phyloP scores from a whole-genome alignment of 2,329 filamentous ascomycete genomes.

The Lachnellula subtilissima region DNA sequence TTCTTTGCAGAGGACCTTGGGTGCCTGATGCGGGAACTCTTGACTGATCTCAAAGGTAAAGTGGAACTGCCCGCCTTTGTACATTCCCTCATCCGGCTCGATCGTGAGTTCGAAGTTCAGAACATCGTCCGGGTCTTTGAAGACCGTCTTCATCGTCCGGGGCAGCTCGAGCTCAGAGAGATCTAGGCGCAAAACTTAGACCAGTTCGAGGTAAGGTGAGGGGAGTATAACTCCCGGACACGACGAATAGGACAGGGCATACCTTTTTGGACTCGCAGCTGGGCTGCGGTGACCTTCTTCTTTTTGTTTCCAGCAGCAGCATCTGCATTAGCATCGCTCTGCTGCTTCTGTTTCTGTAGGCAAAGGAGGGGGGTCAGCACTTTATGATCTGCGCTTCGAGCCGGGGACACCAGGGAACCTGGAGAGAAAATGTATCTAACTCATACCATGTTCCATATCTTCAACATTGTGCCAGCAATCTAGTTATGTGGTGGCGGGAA shows the following conservation, averaged over 20 bases:
- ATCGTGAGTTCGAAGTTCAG: constrained; percentile 79
- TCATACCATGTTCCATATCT: constrained; percentile 97
- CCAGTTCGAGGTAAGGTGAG: neutral
- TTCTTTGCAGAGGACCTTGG: constrained; percentile 93
- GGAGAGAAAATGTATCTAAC: neutral
- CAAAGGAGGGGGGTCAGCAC: constrained; percentile 8
- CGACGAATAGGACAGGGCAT: constrained; percentile 15
- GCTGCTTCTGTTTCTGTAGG: constrained; percentile 85
- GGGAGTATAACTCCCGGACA: constrained; percentile 2
- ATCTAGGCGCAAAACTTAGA: constrained; percentile 46
- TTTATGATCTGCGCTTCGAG: neutral
- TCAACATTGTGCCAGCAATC: constrained; percentile 69
- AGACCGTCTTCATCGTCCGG: constrained; percentile 74
- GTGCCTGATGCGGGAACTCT: constrained; percentile 94
- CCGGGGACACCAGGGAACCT: neutral
- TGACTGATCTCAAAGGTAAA: constrained; percentile 92
- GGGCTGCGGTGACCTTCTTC: constrained; percentile 97
- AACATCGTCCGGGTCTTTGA: constrained; percentile 79
- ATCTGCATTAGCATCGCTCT: constrained; percentile 83
- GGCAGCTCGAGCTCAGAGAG: constrained; percentile 76
- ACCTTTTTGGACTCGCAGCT: constrained; percentile 96
- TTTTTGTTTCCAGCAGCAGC: constrained; percentile 73
- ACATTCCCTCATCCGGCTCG: constrained; percentile 80
- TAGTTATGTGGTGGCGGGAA: neutral
- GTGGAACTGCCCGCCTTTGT: constrained; percentile 80